A percentile compares a stretch with the other conserved stretches of the same genome.
Evolutionary conservation across 2,329 filamentous ascomycete genomes (phyloP).

Genomic region (Chaetomiaceae sp.): DNA sequence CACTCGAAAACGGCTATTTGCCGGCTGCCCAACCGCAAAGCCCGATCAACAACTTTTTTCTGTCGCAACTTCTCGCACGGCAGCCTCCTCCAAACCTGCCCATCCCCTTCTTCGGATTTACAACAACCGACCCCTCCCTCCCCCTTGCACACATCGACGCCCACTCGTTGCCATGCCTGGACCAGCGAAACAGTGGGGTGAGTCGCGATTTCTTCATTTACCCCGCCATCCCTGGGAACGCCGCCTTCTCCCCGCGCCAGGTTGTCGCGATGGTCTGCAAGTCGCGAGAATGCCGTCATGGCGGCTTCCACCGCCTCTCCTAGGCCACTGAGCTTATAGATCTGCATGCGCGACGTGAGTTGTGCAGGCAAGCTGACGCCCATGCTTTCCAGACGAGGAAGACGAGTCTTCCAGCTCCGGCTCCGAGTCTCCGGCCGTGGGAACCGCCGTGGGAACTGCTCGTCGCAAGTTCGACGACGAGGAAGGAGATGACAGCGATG

Average conservation of each 20-base stretch:
- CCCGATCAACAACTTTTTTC: constrained; percentile 1
- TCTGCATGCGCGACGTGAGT: background rate
- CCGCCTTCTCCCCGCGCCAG: background rate
- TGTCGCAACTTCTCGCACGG: background rate
- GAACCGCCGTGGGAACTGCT: constrained; percentile 31
- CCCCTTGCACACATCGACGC: background rate
- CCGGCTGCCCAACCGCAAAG: constrained; percentile 7
- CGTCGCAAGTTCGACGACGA: constrained; percentile 83
- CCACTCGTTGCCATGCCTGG: constrained; percentile 27
- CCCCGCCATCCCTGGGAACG: background rate
- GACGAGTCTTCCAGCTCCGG: constrained; percentile 33
- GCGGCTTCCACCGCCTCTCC: no score
- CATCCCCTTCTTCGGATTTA: no score
- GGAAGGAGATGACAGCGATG: constrained; percentile 73
- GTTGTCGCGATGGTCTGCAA: background rate
- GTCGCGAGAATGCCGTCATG: no score
- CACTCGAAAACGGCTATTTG: constrained; percentile 1
- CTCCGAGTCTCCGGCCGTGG: constrained; percentile 34
- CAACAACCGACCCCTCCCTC: no score
- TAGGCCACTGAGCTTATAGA: no score
- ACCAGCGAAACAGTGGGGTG: constrained; percentile 35
- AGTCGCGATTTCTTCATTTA: constrained; percentile 23
- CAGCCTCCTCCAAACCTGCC: no score
- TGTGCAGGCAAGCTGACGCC: constrained; percentile 6
- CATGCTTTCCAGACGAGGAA: constrained; percentile 26